These are phyloP conservation scores for Yamadazyma blattariae DNA, from an alignment of 1,139 yeast genomes.

Conservation along the genomic window DNA sequence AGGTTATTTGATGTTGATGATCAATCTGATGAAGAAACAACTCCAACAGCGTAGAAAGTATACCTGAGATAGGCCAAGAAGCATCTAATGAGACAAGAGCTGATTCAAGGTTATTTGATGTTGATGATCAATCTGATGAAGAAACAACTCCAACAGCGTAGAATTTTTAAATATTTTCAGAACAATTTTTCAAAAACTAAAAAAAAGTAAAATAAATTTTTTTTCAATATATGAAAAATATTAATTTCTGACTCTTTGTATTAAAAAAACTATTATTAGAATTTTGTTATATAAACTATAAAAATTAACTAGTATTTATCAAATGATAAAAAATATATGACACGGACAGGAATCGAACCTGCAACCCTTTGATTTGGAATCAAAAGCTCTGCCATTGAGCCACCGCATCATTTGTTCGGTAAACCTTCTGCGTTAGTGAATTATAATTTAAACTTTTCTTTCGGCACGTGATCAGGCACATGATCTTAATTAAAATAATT, in stretches of 20 bases:
- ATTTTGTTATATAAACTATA: no score
- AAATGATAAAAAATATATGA: slow-evolving; percentile 14
- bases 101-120: slow-evolving; percentile 36
- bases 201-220: not conserved
- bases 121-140: slow-evolving; percentile 37
- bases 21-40: slow-evolving; percentile 27
- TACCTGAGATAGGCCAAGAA: slow-evolving; percentile 11
- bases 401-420: slow-evolving; percentile 26
- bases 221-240: no score
- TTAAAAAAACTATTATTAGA: no score
- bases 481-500: no score
- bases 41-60: slow-evolving; percentile 7
- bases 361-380: slow-evolving; percentile 31
- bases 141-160: slow-evolving; percentile 12
- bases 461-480: no score
- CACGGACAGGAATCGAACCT: slow-evolving; percentile 33
- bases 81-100: slow-evolving; percentile 12
- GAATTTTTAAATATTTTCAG: not conserved
- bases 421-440: no score
- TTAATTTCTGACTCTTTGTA: no score
- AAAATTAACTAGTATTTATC: no score
- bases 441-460: no score
- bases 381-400: slow-evolving; percentile 32
- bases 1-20: slow-evolving; percentile 40
- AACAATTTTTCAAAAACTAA: not conserved